Percentiles rank a stretch among this genome's conserved stretches.
These are phyloP conservation scores for Styphnolobium japonicum DNA, from an alignment of 306 rosid species.

Conservation along the genomic window DNA sequence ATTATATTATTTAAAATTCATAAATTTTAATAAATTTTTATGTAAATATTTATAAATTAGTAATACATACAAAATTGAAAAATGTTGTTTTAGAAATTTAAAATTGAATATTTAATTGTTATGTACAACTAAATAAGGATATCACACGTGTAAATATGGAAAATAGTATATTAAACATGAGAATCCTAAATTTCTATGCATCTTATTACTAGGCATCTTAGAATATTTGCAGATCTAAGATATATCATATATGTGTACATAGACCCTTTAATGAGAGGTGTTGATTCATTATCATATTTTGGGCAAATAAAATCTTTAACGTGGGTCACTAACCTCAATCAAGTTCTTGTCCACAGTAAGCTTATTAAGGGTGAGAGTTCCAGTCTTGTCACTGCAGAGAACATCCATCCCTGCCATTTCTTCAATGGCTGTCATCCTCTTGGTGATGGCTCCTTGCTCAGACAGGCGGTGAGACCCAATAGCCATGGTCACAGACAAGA, in stretches of 20 bases:
- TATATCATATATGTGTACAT: no score
- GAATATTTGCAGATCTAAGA: neutral
- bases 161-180: neutral
- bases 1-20: neutral
- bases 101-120: neutral
- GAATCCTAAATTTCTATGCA: neutral
- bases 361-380: slow-evolving; percentile 86
- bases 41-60: neutral
- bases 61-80: neutral
- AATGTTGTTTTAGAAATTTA: neutral
- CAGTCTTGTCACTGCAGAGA: slow-evolving; percentile 89
- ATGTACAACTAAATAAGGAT: neutral
- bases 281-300: neutral
- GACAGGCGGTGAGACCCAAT: slow-evolving; percentile 85
- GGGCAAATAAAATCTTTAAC: neutral
- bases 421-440: slow-evolving; percentile 93
- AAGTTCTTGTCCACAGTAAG: slow-evolving; percentile 72
- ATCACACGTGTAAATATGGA: neutral
- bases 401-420: slow-evolving; percentile 94
- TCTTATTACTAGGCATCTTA: neutral
- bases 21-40: neutral
- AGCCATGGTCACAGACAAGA: slow-evolving; percentile 88
- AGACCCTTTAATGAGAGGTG: neutral
- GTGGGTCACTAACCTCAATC: slow-evolving; percentile 53
- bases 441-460: slow-evolving; percentile 86